Evolutionary conservation across 2,329 filamentous ascomycete genomes (phyloP).

Genomic region (Chalaropsis ovoidea): DNA sequence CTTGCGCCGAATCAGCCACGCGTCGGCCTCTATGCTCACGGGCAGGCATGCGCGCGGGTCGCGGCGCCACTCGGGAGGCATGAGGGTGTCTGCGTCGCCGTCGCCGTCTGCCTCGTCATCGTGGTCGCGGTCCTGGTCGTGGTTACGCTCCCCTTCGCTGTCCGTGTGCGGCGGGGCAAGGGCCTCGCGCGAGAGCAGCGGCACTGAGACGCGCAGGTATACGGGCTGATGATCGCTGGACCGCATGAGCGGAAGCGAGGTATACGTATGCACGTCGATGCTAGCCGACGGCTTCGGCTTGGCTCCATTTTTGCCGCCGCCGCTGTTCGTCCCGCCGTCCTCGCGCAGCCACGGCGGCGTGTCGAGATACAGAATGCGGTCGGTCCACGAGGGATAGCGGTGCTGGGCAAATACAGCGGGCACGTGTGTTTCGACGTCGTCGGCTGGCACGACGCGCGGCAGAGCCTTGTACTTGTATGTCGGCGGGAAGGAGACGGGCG

Average conservation of each 20-base stretch:
- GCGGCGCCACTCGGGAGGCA: slow-evolving; percentile 28
- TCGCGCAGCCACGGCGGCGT: slow-evolving; percentile 43
- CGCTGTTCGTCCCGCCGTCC: neutral
- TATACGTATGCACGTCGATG: slow-evolving; percentile 55
- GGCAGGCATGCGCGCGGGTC: slow-evolving; percentile 42
- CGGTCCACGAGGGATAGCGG: slow-evolving; percentile 88
- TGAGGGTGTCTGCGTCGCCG: neutral
- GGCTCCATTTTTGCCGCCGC: slow-evolving; percentile 24
- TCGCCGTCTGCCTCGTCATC: neutral
- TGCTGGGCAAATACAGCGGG: slow-evolving; percentile 68
- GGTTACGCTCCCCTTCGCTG: slow-evolving; percentile 18
- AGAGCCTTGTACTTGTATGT: slow-evolving; percentile 77
- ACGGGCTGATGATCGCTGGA: slow-evolving; percentile 85
- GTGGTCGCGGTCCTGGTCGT: slow-evolving; percentile 13
- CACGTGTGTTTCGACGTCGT: slow-evolving; percentile 33
- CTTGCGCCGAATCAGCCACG: slow-evolving; percentile 43
- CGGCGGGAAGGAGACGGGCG: slow-evolving; percentile 67
- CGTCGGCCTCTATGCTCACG: slow-evolving; percentile 44
- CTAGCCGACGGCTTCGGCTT: slow-evolving; percentile 22
- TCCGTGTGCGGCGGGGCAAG: slow-evolving; percentile 33
- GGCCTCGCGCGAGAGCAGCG: slow-evolving; percentile 41
- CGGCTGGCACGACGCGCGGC: slow-evolving; percentile 30
- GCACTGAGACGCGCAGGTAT: slow-evolving; percentile 57
- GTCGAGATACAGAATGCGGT: slow-evolving; percentile 72
- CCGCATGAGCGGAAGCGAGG: slow-evolving; percentile 64